Conservation (phyloP, 1,284 basidiomycete species). For the Agaricales sp. region DNA sequence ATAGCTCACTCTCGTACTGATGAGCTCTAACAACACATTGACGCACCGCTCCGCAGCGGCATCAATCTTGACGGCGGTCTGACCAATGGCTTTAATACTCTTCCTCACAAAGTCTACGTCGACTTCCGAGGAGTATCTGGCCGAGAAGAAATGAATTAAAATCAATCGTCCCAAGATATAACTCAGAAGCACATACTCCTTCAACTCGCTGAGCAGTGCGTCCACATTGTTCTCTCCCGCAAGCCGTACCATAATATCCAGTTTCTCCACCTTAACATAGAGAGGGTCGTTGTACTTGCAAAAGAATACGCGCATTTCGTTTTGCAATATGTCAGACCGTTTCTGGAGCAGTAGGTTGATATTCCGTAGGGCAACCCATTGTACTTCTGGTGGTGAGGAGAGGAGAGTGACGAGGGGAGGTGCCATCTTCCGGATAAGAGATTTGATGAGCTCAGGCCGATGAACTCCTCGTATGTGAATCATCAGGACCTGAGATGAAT, state of each 20-base stretch:
- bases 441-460: slow-evolving; percentile 81
- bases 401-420: slow-evolving; percentile 83
- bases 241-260: slow-evolving; percentile 97
- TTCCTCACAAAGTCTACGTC: slow-evolving; percentile 97
- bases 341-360: slow-evolving; percentile 96
- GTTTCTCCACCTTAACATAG: slow-evolving; percentile 97
- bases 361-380: slow-evolving; percentile 96
- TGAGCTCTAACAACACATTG: slow-evolving; percentile 85
- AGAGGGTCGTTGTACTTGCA: slow-evolving; percentile 99
- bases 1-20: slow-evolving; percentile 89
- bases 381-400: slow-evolving; percentile 75
- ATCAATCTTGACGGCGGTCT: slow-evolving; percentile 94
- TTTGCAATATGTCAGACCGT: slow-evolving; percentile 79
- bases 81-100: slow-evolving; percentile 91
- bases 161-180: background rate
- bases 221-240: slow-evolving; percentile 90
- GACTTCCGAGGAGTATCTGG: slow-evolving; percentile 90
- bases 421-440: slow-evolving; percentile 93
- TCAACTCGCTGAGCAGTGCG: slow-evolving; percentile 89
- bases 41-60: slow-evolving; percentile 91
- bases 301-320: slow-evolving; percentile 98
- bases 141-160: slow-evolving; percentile 6
- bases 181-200: slow-evolving; percentile 56
- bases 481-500: slow-evolving; percentile 76
- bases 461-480: slow-evolving; percentile 84